phyloP scores from a whole-genome alignment of 768 basidiomycete genomes.

The Tylopilus plumbeoviolaceoides region DNA sequence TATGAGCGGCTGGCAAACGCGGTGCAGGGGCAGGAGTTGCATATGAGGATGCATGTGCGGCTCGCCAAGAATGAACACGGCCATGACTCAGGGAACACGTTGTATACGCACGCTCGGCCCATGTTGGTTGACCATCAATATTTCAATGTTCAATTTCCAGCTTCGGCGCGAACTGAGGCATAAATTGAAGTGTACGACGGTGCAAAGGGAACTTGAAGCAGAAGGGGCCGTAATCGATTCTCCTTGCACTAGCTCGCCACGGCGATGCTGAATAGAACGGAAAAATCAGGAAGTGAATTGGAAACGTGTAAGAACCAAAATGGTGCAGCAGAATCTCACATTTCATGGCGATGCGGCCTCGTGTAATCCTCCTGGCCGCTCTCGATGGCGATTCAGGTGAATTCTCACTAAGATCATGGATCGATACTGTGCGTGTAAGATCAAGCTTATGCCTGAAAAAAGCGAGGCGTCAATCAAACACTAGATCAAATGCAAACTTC shows the following conservation, averaged over 20 bases:
- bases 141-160: too few relatives aligned
- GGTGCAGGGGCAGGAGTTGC: slow-evolving; percentile 17
- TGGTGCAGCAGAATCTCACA: slow-evolving; percentile 12
- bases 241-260: not conserved
- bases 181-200: not conserved
- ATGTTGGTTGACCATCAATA: not conserved
- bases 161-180: not conserved
- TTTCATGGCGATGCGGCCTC: slow-evolving; percentile 12
- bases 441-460: not conserved
- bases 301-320: slow-evolving; percentile 5
- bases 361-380: slow-evolving; percentile 22
- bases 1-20: slow-evolving; percentile 16
- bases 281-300: slow-evolving; percentile 2
- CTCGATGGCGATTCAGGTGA: slow-evolving; percentile 3
- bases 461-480: too few relatives aligned
- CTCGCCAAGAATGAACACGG: slow-evolving; percentile 13
- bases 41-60: slow-evolving; percentile 11
- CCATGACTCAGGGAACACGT: slow-evolving; percentile 12
- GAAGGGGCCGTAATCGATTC: not conserved
- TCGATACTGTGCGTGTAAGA: not conserved
- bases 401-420: too few relatives aligned
- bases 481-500: too few relatives aligned
- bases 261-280: not conserved
- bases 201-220: not conserved
- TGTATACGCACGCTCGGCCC: slow-evolving; percentile 4